Conservation (phyloP, 306 rosid species). For the Vigna hirtella region DNA sequence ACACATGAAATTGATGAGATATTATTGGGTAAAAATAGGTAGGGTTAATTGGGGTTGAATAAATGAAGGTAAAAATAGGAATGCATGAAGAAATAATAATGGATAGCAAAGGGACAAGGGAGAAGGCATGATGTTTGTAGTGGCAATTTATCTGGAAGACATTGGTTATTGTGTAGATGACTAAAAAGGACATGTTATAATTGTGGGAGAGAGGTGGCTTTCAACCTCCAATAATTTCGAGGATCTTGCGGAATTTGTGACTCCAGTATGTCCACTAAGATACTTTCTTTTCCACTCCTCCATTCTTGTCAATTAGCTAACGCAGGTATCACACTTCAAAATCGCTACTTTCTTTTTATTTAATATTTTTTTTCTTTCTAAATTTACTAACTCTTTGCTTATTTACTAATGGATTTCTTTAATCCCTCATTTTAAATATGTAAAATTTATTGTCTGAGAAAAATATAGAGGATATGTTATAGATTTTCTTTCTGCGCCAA, state of each 20-base stretch:
- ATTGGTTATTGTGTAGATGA: conserved; percentile 40
- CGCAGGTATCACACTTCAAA: background rate
- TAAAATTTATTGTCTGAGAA: background rate
- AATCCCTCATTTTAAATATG: background rate
- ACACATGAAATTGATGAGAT: background rate
- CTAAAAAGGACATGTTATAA: conserved; percentile 46
- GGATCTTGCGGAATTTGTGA: conserved; percentile 58
- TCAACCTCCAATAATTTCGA: conserved; percentile 50
- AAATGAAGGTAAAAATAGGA: conserved; percentile 28
- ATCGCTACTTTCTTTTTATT: background rate
- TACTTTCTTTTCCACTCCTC: conserved; percentile 48
- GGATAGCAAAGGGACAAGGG: conserved; percentile 36
- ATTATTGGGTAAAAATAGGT: background rate
- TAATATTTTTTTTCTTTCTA: too few species aligned
- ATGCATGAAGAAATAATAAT: conserved; percentile 23
- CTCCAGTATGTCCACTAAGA: conserved; percentile 47
- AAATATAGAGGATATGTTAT: background rate
- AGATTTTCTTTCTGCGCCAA: background rate
- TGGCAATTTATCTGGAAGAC: conserved; percentile 33
- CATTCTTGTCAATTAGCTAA: conserved; percentile 51
- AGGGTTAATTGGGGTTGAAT: conserved; percentile 9
- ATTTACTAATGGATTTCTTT: too few species aligned
- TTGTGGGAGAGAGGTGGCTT: conserved; percentile 41
- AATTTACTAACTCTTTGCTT: too few species aligned
- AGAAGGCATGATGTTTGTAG: background rate